Percentiles rank a stretch among this genome's conserved stretches.
Conservation (phyloP, 2,329 filamentous ascomycete species). For the Trichoderma sp. region DNA sequence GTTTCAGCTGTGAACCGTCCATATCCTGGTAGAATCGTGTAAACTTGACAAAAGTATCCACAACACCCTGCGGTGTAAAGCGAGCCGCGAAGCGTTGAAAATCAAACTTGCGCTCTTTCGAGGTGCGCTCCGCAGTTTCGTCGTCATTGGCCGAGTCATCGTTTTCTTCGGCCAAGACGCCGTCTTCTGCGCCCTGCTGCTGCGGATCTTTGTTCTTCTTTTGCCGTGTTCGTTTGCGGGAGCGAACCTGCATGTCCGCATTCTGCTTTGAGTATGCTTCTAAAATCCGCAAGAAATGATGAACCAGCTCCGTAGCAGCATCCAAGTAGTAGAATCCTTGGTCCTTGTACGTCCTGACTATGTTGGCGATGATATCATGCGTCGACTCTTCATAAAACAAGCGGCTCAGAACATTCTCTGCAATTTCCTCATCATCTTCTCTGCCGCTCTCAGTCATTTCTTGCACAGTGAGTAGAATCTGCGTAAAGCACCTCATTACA, state of each 20-base stretch:
- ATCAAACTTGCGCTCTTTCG: slow-evolving; percentile 88
- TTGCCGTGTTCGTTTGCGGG: slow-evolving; percentile 69
- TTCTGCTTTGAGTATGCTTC: slow-evolving; percentile 96
- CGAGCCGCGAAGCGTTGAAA: slow-evolving; percentile 80
- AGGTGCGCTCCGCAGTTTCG: slow-evolving; percentile 66
- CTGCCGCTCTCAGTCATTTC: slow-evolving; percentile 83
- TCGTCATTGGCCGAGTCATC: slow-evolving; percentile 74
- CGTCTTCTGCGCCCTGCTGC: slow-evolving; percentile 41
- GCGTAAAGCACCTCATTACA: slow-evolving; percentile 90
- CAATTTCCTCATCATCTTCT: slow-evolving; percentile 96
- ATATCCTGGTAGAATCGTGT: slow-evolving; percentile 80
- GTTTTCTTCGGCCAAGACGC: slow-evolving; percentile 58
- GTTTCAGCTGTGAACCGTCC: slow-evolving; percentile 77
- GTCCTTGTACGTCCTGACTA: slow-evolving; percentile 84
- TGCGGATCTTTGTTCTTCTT: slow-evolving; percentile 72
- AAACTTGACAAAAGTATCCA: slow-evolving; percentile 86
- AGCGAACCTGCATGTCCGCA: slow-evolving; percentile 87
- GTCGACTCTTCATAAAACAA: slow-evolving; percentile 99
- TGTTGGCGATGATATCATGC: slow-evolving; percentile 80
- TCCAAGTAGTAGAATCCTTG: slow-evolving; percentile 94
- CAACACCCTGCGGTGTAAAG: slow-evolving; percentile 80
- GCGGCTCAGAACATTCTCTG: slow-evolving; percentile 92
- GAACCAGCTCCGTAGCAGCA: slow-evolving; percentile 83
- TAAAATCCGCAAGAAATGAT: slow-evolving; percentile 88
- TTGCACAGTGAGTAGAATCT: slow-evolving; percentile 88